A percentile compares a stretch with the other conserved stretches of the same genome.
Evolutionary conservation across 23 red algal species (phyloP).

Genomic region (Gracilaria caudata): DNA sequence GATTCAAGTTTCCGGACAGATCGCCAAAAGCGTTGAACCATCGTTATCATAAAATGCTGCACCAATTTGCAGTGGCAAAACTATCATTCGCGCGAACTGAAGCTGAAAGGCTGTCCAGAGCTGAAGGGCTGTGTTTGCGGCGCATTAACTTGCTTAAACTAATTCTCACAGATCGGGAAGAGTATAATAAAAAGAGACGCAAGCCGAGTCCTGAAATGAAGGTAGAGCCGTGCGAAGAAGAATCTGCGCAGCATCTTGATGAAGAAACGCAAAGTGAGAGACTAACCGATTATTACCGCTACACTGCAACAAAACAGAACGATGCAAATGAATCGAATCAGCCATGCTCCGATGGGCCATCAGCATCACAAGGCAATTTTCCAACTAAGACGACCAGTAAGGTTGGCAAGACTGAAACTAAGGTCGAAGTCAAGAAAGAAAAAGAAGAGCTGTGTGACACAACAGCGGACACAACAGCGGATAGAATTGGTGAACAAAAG

Average conservation of each 20-base stretch:
- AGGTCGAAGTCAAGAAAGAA: not conserved
- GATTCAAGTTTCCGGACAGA: slow-evolving; percentile 6
- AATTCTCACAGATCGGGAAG: slow-evolving; percentile 3
- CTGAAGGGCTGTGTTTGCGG: not conserved
- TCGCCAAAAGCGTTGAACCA: not conserved
- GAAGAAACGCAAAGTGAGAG: not conserved
- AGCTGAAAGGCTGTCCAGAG: too few relatives aligned
- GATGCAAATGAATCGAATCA: not conserved
- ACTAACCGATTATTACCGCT: not conserved
- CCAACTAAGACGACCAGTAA: not conserved
- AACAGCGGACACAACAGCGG: not conserved
- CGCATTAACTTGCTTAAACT: slow-evolving; percentile 1
- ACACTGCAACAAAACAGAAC: not conserved
- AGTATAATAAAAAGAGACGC: not conserved
- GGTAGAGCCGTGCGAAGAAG: not conserved
- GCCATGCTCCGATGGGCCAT: not conserved
- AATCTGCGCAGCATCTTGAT: not conserved
- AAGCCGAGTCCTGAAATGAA: not conserved
- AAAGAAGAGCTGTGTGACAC: not conserved
- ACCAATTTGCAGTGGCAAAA: not conserved
- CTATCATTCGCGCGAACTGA: too few relatives aligned
- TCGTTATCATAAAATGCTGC: not conserved
- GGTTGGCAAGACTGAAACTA: not conserved
- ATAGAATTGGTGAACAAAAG: not conserved
- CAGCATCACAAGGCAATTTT: not conserved